Base-by-base conservation (phyloP, 2,329 filamentous ascomycete genomes). In the Sphaerulina musiva region DNA sequence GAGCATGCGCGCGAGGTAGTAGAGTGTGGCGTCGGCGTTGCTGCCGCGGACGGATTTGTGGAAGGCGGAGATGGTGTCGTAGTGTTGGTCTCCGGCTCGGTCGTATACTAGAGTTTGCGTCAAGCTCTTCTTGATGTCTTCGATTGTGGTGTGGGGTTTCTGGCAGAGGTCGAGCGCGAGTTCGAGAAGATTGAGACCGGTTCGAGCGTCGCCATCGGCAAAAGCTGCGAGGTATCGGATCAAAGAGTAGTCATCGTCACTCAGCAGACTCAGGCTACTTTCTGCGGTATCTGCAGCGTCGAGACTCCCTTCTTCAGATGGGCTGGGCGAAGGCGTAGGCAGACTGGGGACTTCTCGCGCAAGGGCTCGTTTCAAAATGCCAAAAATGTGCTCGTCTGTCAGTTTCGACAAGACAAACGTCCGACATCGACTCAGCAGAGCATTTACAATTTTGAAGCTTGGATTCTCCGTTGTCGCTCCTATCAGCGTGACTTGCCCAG, bases 401-500 rank as follows among this genome's bases (percentile, higher is more conserved):
- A 98, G 79, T 61, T 90, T 85, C 44, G 84, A 76, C 8, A 98
- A 74, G 0, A 89, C 95, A 64, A 98, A 97, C 0, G 89, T 95
- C 29, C 93, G 81, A 71, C 92, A 97, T 45, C 93, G 81, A 23
- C 89, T 95, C 2, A 97, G 77, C 51, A 98, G 77, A 1, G 93
- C 92, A 60, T 83, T 85, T 63, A 93, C 87, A 41, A 98, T 83
- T 66, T 95, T 92, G 76, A 97, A 97, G 3, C 86, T 92, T 0
- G 93, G 93, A 62, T 98, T 98, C 71, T 98, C 93, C 0, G 93
- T 98, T 3, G 93, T 98, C 6, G 93, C 93, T 9, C 91, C 93
- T 57, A 97, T 93, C 31, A 98, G 77, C 0, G 89, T 96, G 60
- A 98, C 85, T 29, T 87, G 87, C 5, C 93, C 93, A 1, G 84